phyloP scores from a whole-genome alignment of 2,329 filamentous ascomycete species.

The Apiospora saccharicola region DNA sequence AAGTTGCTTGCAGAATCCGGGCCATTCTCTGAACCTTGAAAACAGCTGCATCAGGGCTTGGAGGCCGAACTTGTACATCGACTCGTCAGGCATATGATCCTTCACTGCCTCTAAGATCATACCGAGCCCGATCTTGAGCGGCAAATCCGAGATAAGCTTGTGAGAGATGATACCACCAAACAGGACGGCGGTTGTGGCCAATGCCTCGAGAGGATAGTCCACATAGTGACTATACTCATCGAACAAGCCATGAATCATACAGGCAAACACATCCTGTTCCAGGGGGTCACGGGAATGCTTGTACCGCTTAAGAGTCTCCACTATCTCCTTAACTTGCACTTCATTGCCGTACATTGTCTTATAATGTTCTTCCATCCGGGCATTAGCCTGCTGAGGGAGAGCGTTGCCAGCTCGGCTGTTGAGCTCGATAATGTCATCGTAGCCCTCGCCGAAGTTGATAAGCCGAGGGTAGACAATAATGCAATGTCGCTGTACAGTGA shows the following conservation, averaged over 20 bases:
- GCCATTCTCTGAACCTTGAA: conserved; percentile 87
- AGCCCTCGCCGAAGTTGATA: conserved; percentile 95
- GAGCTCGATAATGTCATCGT: conserved; percentile 87
- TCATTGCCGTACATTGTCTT: conserved; percentile 98
- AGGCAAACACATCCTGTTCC: conserved; percentile 95
- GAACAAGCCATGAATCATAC: conserved; percentile 97
- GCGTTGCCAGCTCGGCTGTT: conserved; percentile 85
- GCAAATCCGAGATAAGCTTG: conserved; percentile 87
- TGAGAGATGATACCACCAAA: conserved; percentile 97
- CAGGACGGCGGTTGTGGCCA: conserved; percentile 93
- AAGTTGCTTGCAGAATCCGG: conserved; percentile 89
- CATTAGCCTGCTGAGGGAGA: conserved; percentile 79
- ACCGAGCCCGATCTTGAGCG: conserved; percentile 90
- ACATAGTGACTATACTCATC: conserved; percentile 97
- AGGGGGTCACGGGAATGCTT: conserved; percentile 84
- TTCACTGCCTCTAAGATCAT: conserved; percentile 98
- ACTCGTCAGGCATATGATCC: conserved; percentile 80
- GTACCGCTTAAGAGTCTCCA: conserved; percentile 83
- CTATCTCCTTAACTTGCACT: conserved; percentile 83
- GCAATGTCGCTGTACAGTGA: conserved; percentile 83
- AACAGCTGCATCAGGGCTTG: conserved; percentile 93
- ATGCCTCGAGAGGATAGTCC: conserved; percentile 93
- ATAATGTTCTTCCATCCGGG: conserved; percentile 96
- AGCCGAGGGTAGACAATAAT: conserved; percentile 92
- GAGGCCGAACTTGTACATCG: conserved; percentile 98